Evolutionary conservation across 805 yeast genomes (phyloP).

Genomic region (Monosporozyma solicola): DNA sequence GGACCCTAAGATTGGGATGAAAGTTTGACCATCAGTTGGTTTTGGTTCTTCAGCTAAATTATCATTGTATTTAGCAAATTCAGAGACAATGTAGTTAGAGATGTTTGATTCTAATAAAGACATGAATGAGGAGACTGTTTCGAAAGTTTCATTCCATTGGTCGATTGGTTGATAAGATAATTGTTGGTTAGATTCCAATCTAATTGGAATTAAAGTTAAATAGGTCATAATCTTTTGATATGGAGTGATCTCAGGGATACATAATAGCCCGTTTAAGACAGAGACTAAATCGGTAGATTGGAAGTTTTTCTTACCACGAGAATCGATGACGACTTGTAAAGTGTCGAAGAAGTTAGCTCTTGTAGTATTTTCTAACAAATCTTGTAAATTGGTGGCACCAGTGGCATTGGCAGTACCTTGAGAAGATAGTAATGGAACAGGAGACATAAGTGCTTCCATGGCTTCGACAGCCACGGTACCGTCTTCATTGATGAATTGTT

Average conservation of each 20-base stretch:
- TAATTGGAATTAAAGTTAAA: conserved; percentile 73
- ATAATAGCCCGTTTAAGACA: conserved; percentile 52
- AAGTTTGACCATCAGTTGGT: conserved; percentile 47
- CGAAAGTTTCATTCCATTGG: conserved; percentile 67
- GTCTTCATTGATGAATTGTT: conserved; percentile 51
- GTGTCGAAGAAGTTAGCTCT: conserved; percentile 56
- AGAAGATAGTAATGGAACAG: conserved; percentile 21
- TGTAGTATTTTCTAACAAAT: conserved; percentile 13
- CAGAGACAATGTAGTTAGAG: conserved; percentile 57
- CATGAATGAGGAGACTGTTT: conserved; percentile 55
- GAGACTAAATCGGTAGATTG: conserved; percentile 73
- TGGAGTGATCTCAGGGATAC: conserved; percentile 40
- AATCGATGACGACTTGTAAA: conserved; percentile 66
- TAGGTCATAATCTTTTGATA: conserved; percentile 74
- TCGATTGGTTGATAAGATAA: conserved; percentile 66
- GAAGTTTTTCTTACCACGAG: conserved; percentile 92
- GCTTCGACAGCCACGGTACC: conserved; percentile 15
- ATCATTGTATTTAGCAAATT: conserved; percentile 59
- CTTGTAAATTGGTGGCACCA: conserved; percentile 7
- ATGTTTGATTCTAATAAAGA: conserved; percentile 56
- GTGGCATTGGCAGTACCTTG: conserved; percentile 25
- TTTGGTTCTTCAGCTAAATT: conserved; percentile 71
- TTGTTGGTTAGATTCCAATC: conserved; percentile 71
- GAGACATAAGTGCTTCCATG: neutral
- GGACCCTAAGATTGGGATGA: conserved; percentile 72